Conservation (phyloP, 192 early-diverging fungal species). For the Radiomyces spectabilis region DNA sequence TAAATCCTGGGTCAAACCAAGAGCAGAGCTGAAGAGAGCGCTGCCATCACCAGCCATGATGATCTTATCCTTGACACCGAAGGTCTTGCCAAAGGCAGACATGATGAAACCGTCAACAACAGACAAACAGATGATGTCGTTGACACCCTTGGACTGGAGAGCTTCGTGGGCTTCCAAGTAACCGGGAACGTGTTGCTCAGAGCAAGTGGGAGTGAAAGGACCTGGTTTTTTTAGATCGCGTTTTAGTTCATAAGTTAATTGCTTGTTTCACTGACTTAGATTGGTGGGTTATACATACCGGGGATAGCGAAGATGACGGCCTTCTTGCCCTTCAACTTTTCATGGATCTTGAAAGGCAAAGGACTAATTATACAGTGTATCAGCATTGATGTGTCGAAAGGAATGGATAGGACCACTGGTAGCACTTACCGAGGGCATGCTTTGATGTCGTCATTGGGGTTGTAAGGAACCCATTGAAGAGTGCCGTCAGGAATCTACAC, state of each 20-base stretch:
- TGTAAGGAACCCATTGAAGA: constrained; percentile 23
- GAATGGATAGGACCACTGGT: background rate
- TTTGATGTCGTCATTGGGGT: constrained; percentile 26
- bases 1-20: constrained; percentile 58
- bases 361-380: constrained; percentile 17
- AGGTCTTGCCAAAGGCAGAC: constrained; percentile 48
- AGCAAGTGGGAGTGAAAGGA: constrained; percentile 62
- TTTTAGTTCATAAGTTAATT: background rate
- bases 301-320: constrained; percentile 60
- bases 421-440: constrained; percentile 24
- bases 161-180: constrained; percentile 46
- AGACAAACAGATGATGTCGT: constrained; percentile 62
- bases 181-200: constrained; percentile 58
- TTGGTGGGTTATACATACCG: constrained; percentile 11
- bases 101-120: constrained; percentile 46
- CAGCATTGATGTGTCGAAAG: background rate
- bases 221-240: background rate
- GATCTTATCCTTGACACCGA: constrained; percentile 40
- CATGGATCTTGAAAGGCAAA: constrained; percentile 25
- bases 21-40: constrained; percentile 54
- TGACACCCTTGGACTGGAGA: constrained; percentile 62
- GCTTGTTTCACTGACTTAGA: background rate
- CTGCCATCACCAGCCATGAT: constrained; percentile 74
- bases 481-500: constrained; percentile 23
- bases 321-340: constrained; percentile 52